Percentiles rank a stretch among this genome's conserved stretches.
phyloP scores from a whole-genome alignment of 371 early-diverging fungal genomes.

The Parasitella parasitica region DNA sequence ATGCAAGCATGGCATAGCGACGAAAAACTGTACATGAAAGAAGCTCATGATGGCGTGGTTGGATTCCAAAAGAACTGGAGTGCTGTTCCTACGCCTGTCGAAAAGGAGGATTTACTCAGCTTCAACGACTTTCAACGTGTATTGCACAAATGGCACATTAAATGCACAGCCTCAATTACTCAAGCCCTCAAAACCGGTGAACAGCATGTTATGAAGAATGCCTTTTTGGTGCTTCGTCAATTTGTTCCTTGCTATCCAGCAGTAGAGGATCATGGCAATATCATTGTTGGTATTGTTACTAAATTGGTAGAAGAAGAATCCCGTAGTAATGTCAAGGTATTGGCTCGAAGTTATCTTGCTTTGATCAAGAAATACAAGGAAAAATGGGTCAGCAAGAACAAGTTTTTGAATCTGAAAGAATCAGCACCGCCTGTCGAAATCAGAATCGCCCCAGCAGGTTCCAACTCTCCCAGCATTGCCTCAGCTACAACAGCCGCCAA shows the following conservation, averaged over 20 bases:
- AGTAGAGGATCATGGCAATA: slow-evolving; percentile 53
- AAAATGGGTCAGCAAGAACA: slow-evolving; percentile 33
- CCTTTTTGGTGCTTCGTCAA: slow-evolving; percentile 69
- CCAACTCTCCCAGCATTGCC: neutral
- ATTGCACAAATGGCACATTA: slow-evolving; percentile 79
- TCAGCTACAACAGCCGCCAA: neutral
- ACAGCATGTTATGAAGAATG: slow-evolving; percentile 72
- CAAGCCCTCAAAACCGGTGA: slow-evolving; percentile 65
- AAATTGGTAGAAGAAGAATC: slow-evolving; percentile 33
- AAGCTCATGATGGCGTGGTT: slow-evolving; percentile 63
- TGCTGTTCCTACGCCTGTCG: slow-evolving; percentile 31
- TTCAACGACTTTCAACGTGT: slow-evolving; percentile 72
- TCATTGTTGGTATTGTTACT: slow-evolving; percentile 30
- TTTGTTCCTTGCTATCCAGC: slow-evolving; percentile 66
- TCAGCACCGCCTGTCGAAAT: slow-evolving; percentile 15
- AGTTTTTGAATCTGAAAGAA: slow-evolving; percentile 27
- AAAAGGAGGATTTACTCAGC: slow-evolving; percentile 56
- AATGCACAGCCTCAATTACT: slow-evolving; percentile 42
- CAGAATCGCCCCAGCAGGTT: slow-evolving; percentile 1
- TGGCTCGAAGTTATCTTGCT: slow-evolving; percentile 41
- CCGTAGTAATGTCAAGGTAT: slow-evolving; percentile 41
- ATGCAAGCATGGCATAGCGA: slow-evolving; percentile 63
- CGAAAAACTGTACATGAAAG: slow-evolving; percentile 54
- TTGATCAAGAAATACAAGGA: slow-evolving; percentile 34
- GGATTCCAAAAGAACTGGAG: slow-evolving; percentile 78